A percentile compares a stretch with the other conserved stretches of the same genome.
These are phyloP conservation scores for Cephaloascus fragrans DNA, from an alignment of 805 yeast species.

Conservation along the genomic window DNA sequence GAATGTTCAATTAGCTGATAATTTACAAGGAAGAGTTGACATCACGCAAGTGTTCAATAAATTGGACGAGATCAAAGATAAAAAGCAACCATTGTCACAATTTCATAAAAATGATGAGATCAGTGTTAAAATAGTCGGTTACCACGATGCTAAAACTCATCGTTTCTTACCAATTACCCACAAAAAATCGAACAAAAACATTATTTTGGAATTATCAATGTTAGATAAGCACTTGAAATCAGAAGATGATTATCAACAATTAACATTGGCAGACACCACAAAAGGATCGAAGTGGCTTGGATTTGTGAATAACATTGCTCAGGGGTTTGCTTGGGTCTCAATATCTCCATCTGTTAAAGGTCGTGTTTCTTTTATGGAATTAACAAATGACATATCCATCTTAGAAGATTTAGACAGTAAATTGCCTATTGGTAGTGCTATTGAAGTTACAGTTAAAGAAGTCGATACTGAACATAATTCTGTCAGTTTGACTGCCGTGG, in stretches of 20 bases:
- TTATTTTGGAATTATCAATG: slow-evolving; percentile 56
- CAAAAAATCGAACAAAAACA: slow-evolving; percentile 37
- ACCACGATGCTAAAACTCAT: slow-evolving; percentile 61
- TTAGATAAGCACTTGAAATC: slow-evolving; percentile 29
- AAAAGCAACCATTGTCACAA: slow-evolving; percentile 44
- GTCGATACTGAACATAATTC: slow-evolving; percentile 44
- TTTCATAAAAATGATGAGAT: slow-evolving; percentile 52
- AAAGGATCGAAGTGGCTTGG: slow-evolving; percentile 45
- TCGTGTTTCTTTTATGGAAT: slow-evolving; percentile 52
- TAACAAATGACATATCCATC: slow-evolving; percentile 42
- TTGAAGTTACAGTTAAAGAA: slow-evolving; percentile 45
- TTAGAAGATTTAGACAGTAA: slow-evolving; percentile 40
- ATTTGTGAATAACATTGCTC: slow-evolving; percentile 54
- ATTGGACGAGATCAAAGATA: slow-evolving; percentile 44
- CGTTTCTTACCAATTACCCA: slow-evolving; percentile 58
- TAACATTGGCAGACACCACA: slow-evolving; percentile 30
- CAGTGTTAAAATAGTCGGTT: slow-evolving; percentile 64
- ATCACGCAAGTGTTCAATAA: slow-evolving; percentile 56
- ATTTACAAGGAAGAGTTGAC: slow-evolving; percentile 72
- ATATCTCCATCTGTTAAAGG: slow-evolving; percentile 64
- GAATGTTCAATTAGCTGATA: slow-evolving; percentile 67
- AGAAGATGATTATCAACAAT: slow-evolving; percentile 15
- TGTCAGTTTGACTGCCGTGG: slow-evolving; percentile 42
- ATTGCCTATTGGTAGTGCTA: slow-evolving; percentile 66
- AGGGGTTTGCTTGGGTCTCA: slow-evolving; percentile 58